Evolutionary conservation across 441 rosid species (phyloP), one percentile per base, ranked within the genome.

Genomic region (Arabidopsis hybrid): DNA sequence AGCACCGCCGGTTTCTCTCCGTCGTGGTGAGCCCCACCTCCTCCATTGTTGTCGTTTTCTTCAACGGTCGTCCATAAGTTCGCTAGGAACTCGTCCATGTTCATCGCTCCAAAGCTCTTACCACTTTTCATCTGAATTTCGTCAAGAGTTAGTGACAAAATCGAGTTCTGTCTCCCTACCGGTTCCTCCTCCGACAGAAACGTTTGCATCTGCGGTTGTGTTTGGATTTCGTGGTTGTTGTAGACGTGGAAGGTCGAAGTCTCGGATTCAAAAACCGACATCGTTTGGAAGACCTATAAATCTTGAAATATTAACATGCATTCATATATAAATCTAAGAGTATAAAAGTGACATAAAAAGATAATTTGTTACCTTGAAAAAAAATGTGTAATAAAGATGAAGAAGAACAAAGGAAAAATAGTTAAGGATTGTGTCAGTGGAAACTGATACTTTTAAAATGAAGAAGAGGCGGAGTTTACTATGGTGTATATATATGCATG

Each of bases 81-180:
- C 8, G 90, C 83, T 0, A 88, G 78, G 78, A 88, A 86, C 69
- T 88, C 90, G 57, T 88, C 90, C 89, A 88, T 86, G 81, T 85
- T 88, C 93, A 88, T 88, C 4, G 87, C 83, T 7, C 93, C 93
- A 1, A 88, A 72, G 70, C 76, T 72, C 81, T 74, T 88, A 9
- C 93, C 89, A 6, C 93, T 86, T 79, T 86, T 84, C 56, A 65
- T 67, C 57, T 86, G 89, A 52, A 88, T 85, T 55, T 88, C 91
- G 0, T 84, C 89, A 16, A 86, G 87, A 14, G 91, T 88, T 8
- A 88, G 84, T 0, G 89, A 84, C 64, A 88, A 74, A 60, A 85
- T 82, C 2, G 88, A 80, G 72, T 58, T 78, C 34, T 83, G 88
- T 62, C 82, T 80, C 58, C 56, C 67, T n/a, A 52, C 43, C 2